Evolutionary conservation across 805 yeast genomes (phyloP).

Genomic region (Candida sithepensis): DNA sequence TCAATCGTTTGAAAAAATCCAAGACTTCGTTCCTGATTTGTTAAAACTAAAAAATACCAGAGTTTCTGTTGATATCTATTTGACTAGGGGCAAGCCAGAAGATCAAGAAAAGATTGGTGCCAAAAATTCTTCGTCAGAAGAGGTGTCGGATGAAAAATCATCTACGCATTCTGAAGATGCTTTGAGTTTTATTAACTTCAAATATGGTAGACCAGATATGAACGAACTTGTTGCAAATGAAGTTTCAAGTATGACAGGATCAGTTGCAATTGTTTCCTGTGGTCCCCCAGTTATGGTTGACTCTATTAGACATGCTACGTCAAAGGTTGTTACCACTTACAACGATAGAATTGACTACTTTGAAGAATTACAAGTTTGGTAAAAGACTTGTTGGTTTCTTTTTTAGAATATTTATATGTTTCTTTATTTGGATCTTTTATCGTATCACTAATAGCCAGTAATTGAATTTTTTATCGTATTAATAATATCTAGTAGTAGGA

Average conservation of each 20-base stretch:
- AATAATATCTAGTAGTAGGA: no score
- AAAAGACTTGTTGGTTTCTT: not conserved
- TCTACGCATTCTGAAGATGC: not conserved
- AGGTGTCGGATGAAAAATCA: conserved; percentile 1
- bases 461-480: no score
- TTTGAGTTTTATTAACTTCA: conserved; percentile 33
- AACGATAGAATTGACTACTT: conserved; percentile 59
- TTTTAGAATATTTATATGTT: no score
- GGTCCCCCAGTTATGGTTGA: conserved; percentile 49
- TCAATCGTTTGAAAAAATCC: conserved; percentile 44
- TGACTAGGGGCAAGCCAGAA: conserved; percentile 32
- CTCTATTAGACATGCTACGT: conserved; percentile 45
- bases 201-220: conserved; percentile 39
- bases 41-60: conserved; percentile 26
- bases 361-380: conserved; percentile 79
- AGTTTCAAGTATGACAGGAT: conserved; percentile 32
- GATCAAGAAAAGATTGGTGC: not conserved
- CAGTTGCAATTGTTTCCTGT: conserved; percentile 42
- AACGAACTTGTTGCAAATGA: conserved; percentile 31
- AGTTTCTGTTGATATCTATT: conserved; percentile 32
- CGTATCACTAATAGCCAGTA: no score
- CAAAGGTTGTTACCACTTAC: conserved; percentile 36
- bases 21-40: conserved; percentile 41
- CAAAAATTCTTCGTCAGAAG: conserved; percentile 32
- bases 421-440: no score